Base-by-base conservation (phyloP, 495 filamentous ascomycete species). In the Symbiotaphrina buchneri region DNA sequence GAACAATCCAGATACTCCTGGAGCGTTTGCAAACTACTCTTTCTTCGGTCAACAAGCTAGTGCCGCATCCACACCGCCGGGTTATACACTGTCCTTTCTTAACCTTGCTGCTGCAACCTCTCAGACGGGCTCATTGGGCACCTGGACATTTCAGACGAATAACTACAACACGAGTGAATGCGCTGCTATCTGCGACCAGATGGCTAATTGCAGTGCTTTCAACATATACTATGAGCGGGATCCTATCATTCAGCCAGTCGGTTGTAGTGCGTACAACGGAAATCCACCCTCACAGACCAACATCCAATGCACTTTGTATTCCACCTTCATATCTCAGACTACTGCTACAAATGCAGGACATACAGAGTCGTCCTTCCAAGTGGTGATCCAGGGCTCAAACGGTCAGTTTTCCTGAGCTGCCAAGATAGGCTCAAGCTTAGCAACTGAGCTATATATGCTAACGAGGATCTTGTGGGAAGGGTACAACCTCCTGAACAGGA, bases 281-380 rank as follows among this genome's bases (percentile, higher is more conserved):
- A 50, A 63, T 32, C 60, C 63, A 0, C 28, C 55, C 10, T 52
- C 52, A 10, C 48, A 52, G 19, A 63, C 58, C 26, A 55, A 56
- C 36, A 60, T 59, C 49, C 63, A 63, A 46, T 68, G 63, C 40
- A 50, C 53, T 14, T 55, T 59, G 35, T 66, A 46, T 20, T 55
- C 55, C 25, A 46, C 42, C n/a, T 31, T 37, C 15, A 34, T 60
- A 18, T 24, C 43, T 0, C 28, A 38, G 15, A 34, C 20, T 1
- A 44, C 45, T 2, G 55, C 55, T 17, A 48, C 28, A 14, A 58
- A 56, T 31, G 29, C 14, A 7, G 58, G 55, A 10, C 42, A 55
- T 37, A 51, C 31, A 21, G 42, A 49, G 13, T 42, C 32, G 13
- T 28, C 50, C 8, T 61, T 61, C 43, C 48, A 55, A 5, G 46